Evolutionary conservation across 2,329 filamentous ascomycete genomes (phyloP), one percentile per base, ranked within the genome.

Genomic region (Pseudogymnoascus sp.): DNA sequence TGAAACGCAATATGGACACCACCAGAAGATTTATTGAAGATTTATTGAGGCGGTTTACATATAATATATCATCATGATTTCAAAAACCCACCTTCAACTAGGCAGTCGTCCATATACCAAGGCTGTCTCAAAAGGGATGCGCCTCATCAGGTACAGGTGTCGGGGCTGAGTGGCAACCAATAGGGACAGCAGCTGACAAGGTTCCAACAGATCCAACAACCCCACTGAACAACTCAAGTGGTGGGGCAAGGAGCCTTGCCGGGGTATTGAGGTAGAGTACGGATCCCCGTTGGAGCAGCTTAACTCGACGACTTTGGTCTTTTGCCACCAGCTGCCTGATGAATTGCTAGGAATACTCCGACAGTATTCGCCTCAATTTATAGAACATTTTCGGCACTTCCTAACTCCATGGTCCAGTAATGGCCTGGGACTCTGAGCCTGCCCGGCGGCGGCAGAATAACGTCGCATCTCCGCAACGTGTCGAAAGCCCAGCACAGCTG

Each of bases 401-500:
- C 29, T 7, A 7, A 13, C 13, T 54, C 8, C 31, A 33, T 33
- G 29, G 47, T 54, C 57, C 15, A 36, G 15, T 13, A 15, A 63
- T 63, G 61, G 61, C 61, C 7, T 63, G 59, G 68, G 69, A 72
- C 62, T 68, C 71, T 1, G 69, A 69, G 41, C 60, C 67, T 4
- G 50, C 66, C 9, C 64, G 68, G 21, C 64, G 69, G 37, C 64
- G 67, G 6, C 66, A 68, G 58, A 67, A 68, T 31, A 71, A 67
- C 64, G 68, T 41, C 65, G 66, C 62, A 4, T 39, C 70, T 24
- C 60, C 59, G 7, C 66, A 44, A 29, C 31, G 17, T 35, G 10
- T 31, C 26, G 60, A 54, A 35, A 54, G 44, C 15, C 33, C 65
- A 21, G 15, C 37, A 7, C 62, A 63, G 15, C 29, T 62, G 5